phyloP scores from a whole-genome alignment of 2,329 filamentous ascomycete species.

The Cadophora malorum region DNA sequence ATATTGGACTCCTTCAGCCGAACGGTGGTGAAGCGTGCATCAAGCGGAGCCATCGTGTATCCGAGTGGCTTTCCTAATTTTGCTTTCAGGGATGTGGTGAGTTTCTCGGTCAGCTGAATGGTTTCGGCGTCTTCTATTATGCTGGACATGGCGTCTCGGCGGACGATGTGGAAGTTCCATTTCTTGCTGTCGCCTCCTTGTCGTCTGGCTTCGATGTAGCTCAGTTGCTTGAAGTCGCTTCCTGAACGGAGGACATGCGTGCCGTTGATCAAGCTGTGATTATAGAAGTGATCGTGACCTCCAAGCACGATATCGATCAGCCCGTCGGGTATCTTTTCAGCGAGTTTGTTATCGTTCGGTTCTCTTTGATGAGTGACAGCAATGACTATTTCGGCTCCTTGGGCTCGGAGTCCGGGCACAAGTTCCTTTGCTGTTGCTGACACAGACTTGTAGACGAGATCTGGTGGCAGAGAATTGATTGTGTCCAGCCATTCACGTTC shows the following conservation, averaged over 20 bases:
- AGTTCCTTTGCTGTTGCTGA: constrained; percentile 30
- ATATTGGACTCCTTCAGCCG: constrained; percentile 30
- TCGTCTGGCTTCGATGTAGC: constrained; percentile 28
- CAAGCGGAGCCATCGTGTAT: constrained; percentile 27
- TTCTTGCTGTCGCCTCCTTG: constrained; percentile 23
- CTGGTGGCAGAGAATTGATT: constrained; percentile 29
- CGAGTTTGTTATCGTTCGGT: constrained; percentile 31
- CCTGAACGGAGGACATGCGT: constrained; percentile 30
- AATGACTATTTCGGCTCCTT: constrained; percentile 28
- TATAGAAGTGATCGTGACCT: constrained; percentile 30
- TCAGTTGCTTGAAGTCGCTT: constrained; percentile 31
- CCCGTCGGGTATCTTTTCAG: constrained; percentile 28
- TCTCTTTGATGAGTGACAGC: constrained; percentile 31
- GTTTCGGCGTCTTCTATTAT: constrained; percentile 24
- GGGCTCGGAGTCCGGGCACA: constrained; percentile 27
- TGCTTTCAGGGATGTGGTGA: constrained; percentile 26
- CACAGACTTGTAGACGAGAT: constrained; percentile 28
- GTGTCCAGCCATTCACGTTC: constrained; percentile 32
- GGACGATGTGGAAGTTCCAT: constrained; percentile 28
- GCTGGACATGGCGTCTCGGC: constrained; percentile 25
- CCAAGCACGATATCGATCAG: constrained; percentile 30
- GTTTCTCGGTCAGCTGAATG: constrained; percentile 24
- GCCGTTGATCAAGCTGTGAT: constrained; percentile 28
- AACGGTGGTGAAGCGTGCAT: constrained; percentile 29
- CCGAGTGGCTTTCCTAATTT: constrained; percentile 29